Evolutionary conservation across 2,329 filamentous ascomycete genomes (phyloP).

Genomic region (Massarina eburnea): DNA sequence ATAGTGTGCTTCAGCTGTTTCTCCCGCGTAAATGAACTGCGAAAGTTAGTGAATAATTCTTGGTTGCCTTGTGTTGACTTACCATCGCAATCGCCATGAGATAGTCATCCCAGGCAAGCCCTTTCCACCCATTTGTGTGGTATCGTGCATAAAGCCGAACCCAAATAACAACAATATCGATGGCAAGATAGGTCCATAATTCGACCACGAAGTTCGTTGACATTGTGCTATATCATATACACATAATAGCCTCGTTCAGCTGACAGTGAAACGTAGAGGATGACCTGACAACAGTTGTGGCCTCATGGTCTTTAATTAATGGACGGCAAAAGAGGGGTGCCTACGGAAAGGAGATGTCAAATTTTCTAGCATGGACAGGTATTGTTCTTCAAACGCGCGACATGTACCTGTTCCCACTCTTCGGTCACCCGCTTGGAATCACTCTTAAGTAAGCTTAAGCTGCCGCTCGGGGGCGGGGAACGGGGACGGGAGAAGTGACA

Average conservation of each 20-base stretch:
- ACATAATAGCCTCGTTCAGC: too few species aligned
- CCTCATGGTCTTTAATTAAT: background rate
- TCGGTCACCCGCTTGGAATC: background rate
- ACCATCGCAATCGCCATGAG: background rate
- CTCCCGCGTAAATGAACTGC: constrained; percentile 53
- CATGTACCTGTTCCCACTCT: background rate
- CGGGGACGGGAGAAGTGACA: background rate
- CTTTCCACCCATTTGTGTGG: background rate
- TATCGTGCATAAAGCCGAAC: background rate
- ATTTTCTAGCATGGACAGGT: background rate
- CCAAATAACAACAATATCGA: background rate
- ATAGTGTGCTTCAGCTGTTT: constrained; percentile 53
- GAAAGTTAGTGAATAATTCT: background rate
- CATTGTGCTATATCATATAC: background rate
- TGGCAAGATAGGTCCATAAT: background rate
- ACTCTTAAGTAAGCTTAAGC: background rate
- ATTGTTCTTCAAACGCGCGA: background rate
- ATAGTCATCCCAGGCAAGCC: background rate
- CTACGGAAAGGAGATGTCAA: background rate
- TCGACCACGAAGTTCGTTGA: background rate
- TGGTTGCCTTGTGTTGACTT: background rate
- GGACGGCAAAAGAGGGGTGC: background rate
- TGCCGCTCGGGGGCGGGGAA: background rate
- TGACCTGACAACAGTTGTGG: background rate
- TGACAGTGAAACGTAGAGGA: too few species aligned